Evolutionary conservation across 805 yeast species (phyloP), one percentile per base, ranked within the genome.

Genomic region (Candida patagonica): DNA sequence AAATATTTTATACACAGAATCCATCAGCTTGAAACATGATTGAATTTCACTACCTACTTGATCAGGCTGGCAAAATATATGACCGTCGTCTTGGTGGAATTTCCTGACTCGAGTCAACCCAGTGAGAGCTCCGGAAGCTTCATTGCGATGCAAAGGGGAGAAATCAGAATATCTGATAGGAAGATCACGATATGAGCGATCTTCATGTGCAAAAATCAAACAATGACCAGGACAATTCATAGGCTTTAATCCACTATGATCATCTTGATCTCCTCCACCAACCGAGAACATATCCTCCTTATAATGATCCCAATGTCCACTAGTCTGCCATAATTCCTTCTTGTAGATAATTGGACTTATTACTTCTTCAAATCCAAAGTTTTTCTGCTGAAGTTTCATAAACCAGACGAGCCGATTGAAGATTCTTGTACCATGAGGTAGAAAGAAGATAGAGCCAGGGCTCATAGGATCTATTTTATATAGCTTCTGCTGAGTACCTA

Each of bases 51-150:
- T 51, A 36, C 71, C 73, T 35, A 92, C 78, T 61, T 92, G 98
- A 5, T 71, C 76, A 26, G 72, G 68, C 1, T 80, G 74, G 56
- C 98, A 92, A 59, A 92, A 92, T 21, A 92, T 88, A 53, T 92
- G 98, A 6, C 96, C 97, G 59, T 92, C 98, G 60, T 92, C 98
- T 63, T 92, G 98, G 60, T 92, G 98, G 63, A 92, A 92, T 47
- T 95, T 68, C 43, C 98, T 73, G 2, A 92, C 96, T 42, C 98
- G 69, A 0, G 97, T 92, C 26, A 92, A 66, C 0, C 98, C 98
- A 5, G 89, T 73, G 16, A 92, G 69, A 1, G 97, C 94, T 2
- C 98, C 98, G 42, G 94, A 80, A 21, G 94, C 80, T 61, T 92
- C 98, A 55, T 92, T 92, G 54, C 98, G 70, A 59, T 92, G 98